These are phyloP conservation scores for Phytophthora hibernalis DNA, from an alignment of 352 stramenopile species.

Conservation along the genomic window DNA sequence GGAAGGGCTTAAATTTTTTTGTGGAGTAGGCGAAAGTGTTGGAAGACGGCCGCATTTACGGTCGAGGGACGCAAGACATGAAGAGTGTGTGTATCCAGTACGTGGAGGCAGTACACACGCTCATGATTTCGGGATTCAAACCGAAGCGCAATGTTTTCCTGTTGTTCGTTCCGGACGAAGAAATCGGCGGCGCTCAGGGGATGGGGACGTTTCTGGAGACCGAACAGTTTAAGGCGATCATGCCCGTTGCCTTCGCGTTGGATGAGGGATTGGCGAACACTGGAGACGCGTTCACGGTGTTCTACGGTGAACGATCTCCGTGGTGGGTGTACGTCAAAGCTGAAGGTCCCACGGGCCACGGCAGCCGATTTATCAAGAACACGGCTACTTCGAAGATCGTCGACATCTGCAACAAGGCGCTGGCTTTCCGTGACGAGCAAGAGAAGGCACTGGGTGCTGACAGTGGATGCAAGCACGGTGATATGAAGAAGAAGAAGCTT, in stretches of 20 bases:
- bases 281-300: conserved; percentile 92
- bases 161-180: conserved; percentile 94
- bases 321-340: conserved; percentile 93
- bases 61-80: conserved; percentile 96
- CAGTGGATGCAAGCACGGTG: conserved; percentile 90
- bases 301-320: conserved; percentile 95
- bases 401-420: conserved; percentile 83
- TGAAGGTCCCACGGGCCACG: conserved; percentile 81
- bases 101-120: conserved; percentile 86
- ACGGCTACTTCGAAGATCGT: conserved; percentile 96
- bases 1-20: conserved; percentile 1
- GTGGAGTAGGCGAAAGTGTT: conserved; percentile 71
- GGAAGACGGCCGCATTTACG: conserved; percentile 94
- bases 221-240: conserved; percentile 80
- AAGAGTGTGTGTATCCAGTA: conserved; percentile 97
- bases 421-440: conserved; percentile 91
- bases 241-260: conserved; percentile 90
- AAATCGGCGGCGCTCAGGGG: conserved; percentile 92
- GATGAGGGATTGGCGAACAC: conserved; percentile 95
- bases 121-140: conserved; percentile 72
- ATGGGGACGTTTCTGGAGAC: conserved; percentile 93
- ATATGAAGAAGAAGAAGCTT: conserved; percentile 92
- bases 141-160: conserved; percentile 92
- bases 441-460: conserved; percentile 77
- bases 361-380: conserved; percentile 94